Base-by-base conservation (phyloP, 2,329 filamentous ascomycete species). In the Colletotrichum paranaense region DNA sequence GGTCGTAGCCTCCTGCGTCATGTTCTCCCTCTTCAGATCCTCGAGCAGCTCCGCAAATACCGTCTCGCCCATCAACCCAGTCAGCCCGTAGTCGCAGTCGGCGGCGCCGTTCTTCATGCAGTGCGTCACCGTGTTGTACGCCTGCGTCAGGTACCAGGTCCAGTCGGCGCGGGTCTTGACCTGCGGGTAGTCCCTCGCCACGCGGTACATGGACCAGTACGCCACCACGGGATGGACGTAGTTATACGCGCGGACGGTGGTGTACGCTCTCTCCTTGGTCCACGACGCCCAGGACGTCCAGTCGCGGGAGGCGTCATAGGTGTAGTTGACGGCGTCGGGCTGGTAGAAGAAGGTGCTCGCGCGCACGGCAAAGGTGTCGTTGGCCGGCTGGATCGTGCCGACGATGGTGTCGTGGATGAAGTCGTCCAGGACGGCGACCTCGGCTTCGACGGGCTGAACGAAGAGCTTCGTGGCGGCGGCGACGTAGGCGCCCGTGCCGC, bases 41-140 rank as follows among this genome's bases (percentile, higher is more conserved):
- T 80, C 74, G 0, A 91, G 81, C 2, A 91, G 82, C 72, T 88
- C 83, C 0, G 87, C 87, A 69, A 88, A 88, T 0, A 91, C 85
- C 0, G 88, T 90, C 79, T 91, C 89, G 1, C 89, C 89, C 89
- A 91, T 91, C 0, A 91, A 76, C 0, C 89, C 89, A 8, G 85
- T 80, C 0, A 84, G 77, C 5, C 80, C 81, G 66, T 90, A 90
- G 60, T 73, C 58, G 42, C 70, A 73, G 1, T 65, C 66, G 0
- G 79, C 80, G 0, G 85, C 81, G 9, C 86, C 84, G 0, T 78
- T 76, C 16, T 83, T 78, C 49, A 81, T 82, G 22, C 78, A 79
- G 2, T 84, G 79, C 24, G 85, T 78, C 0, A 88, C 82, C 0
- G 89, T 91, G 55, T 84, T 82, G 68, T 88, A 88, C 1, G 89